Percentiles rank a stretch among this genome's conserved stretches.
Conservation (phyloP, 306 rosid species). For the Vigna reflexopilosa region DNA sequence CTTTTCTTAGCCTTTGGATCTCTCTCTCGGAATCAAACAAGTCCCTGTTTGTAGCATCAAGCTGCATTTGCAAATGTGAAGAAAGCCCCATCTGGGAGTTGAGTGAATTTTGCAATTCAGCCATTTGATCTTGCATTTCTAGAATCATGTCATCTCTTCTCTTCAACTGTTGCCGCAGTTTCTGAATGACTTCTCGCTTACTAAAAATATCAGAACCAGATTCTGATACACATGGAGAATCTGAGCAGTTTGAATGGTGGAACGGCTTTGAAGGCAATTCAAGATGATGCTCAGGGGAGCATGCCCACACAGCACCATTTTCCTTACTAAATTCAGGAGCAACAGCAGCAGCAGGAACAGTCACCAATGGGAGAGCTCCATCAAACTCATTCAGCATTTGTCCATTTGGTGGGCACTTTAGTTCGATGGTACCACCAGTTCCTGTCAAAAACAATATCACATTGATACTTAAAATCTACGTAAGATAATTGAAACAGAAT, state of each 20-base stretch:
- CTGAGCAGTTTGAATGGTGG: conserved; percentile 88
- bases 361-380: conserved; percentile 77
- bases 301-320: conserved; percentile 80
- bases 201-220: conserved; percentile 94
- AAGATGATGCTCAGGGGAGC: conserved; percentile 89
- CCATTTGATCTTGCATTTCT: conserved; percentile 98
- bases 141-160: conserved; percentile 93
- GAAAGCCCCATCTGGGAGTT: conserved; percentile 74
- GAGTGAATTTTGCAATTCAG: conserved; percentile 76
- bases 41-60: conserved; percentile 78
- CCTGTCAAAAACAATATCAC: conserved; percentile 57
- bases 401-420: conserved; percentile 65
- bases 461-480: background rate
- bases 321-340: conserved; percentile 72
- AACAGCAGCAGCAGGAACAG: conserved; percentile 66
- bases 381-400: conserved; percentile 68
- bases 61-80: conserved; percentile 80
- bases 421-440: conserved; percentile 60
- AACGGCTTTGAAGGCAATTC: conserved; percentile 85
- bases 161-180: conserved; percentile 91
- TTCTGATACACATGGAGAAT: conserved; percentile 94
- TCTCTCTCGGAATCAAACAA: conserved; percentile 83
- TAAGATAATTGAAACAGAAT: conserved; percentile 4
- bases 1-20: conserved; percentile 89
- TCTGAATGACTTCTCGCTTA: conserved; percentile 92